Conservation (phyloP, 495 filamentous ascomycete species). For the Trichoderma erinaceum region DNA sequence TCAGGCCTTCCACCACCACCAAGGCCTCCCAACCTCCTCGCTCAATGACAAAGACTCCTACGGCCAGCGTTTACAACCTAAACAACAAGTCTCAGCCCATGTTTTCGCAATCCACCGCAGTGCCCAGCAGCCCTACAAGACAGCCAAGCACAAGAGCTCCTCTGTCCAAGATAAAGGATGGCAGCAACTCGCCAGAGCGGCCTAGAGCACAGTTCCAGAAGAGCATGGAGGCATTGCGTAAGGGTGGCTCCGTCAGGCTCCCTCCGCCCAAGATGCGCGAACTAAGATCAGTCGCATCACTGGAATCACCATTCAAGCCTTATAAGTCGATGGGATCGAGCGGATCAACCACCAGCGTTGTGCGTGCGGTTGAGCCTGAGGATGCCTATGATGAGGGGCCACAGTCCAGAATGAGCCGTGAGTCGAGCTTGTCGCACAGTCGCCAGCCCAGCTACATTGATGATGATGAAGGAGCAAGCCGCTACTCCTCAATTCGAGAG, state of each 20-base stretch:
- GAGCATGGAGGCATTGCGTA: slow-evolving; percentile 22
- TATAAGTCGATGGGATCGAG: slow-evolving; percentile 64
- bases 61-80: slow-evolving; percentile 17
- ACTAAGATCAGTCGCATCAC: slow-evolving; percentile 57
- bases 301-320: slow-evolving; percentile 55
- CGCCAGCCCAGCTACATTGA: slow-evolving; percentile 20
- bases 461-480: slow-evolving; percentile 28
- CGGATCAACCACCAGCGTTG: slow-evolving; percentile 45
- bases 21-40: slow-evolving; percentile 42
- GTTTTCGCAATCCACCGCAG: slow-evolving; percentile 9
- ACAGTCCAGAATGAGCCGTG: not conserved
- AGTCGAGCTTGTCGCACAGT: slow-evolving; percentile 24
- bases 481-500: slow-evolving; percentile 31
- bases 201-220: slow-evolving; percentile 25
- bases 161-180: slow-evolving; percentile 71
- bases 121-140: slow-evolving; percentile 59
- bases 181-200: slow-evolving; percentile 78
- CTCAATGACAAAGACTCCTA: slow-evolving; percentile 62
- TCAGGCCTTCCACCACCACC: not conserved
- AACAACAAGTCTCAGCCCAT: not conserved
- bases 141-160: slow-evolving; percentile 71
- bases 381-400: slow-evolving; percentile 73
- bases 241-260: slow-evolving; percentile 48
- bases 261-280: slow-evolving; percentile 90
- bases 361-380: slow-evolving; percentile 73